Percentiles rank a stretch among this genome's conserved stretches.
phyloP scores from a whole-genome alignment of 495 filamentous ascomycete genomes.

The Xylaria cubensis region DNA sequence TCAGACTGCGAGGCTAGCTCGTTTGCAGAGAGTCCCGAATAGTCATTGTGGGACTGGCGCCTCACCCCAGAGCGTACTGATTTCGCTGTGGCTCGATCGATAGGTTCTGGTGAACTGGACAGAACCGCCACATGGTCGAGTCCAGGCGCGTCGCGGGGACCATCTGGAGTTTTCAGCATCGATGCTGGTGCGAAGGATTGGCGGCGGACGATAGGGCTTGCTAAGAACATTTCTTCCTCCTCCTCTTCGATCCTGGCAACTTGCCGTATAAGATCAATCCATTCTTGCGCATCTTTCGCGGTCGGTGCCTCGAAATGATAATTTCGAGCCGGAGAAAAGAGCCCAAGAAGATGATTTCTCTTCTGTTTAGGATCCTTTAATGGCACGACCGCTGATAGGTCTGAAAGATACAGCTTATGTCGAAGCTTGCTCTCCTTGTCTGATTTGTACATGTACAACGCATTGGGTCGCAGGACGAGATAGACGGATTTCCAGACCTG shows the following conservation, averaged over 20 bases:
- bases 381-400: conserved; percentile 87
- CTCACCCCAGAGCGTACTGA: conserved; percentile 48
- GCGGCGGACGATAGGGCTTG: conserved; percentile 58
- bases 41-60: conserved; percentile 66
- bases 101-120: conserved; percentile 72
- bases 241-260: conserved; percentile 86
- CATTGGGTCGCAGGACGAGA: conserved; percentile 89
- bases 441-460: conserved; percentile 95
- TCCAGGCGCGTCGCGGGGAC: conserved; percentile 3
- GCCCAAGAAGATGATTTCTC: conserved; percentile 80
- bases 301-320: conserved; percentile 83
- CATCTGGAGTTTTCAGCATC: conserved; percentile 23
- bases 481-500: conserved; percentile 88
- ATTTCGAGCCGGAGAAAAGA: conserved; percentile 92
- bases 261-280: conserved; percentile 81
- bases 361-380: conserved; percentile 87
- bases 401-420: conserved; percentile 84
- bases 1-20: conserved; percentile 90
- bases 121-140: conserved; percentile 45
- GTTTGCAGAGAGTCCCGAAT: conserved; percentile 74
- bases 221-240: conserved; percentile 78
- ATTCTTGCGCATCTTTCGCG: conserved; percentile 79
- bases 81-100: conserved; percentile 44
- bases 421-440: conserved; percentile 87
- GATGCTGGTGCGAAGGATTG: conserved; percentile 43